A percentile compares a stretch with the other conserved stretches of the same genome.
Evolutionary conservation across 169 alveolate species (phyloP).

Genomic region (Blepharisma undulans): DNA sequence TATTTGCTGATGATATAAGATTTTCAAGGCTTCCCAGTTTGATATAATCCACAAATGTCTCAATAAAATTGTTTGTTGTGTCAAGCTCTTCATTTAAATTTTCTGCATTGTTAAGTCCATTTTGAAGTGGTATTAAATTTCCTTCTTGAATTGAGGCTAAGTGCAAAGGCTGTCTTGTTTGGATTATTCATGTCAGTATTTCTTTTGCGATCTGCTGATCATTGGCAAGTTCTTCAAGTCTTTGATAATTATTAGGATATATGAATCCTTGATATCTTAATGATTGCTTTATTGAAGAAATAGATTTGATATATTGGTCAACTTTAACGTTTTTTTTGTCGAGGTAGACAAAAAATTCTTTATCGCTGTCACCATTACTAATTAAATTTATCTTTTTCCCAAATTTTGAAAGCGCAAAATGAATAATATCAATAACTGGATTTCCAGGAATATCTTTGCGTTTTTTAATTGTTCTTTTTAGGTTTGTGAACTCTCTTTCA

Average conservation of each 20-base stretch:
- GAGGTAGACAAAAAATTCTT: no score
- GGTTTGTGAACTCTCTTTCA: not conserved
- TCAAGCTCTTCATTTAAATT: not conserved
- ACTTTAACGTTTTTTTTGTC: no score
- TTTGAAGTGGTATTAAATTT: constrained; percentile 19
- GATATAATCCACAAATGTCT: not conserved
- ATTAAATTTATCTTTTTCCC: not conserved
- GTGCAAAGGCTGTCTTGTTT: not conserved
- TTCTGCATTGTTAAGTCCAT: not conserved
- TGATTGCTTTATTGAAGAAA: no score
- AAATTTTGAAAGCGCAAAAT: not conserved
- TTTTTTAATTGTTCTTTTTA: not conserved
- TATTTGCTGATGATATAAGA: not conserved
- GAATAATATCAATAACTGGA: not conserved
- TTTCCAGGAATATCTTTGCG: not conserved
- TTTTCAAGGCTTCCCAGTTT: not conserved
- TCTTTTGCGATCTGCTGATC: not conserved
- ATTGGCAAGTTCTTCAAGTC: not conserved
- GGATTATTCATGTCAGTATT: not conserved
- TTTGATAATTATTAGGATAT: no score
- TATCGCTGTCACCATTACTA: no score
- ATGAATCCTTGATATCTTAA: no score
- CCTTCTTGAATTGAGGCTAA: constrained; percentile 27
- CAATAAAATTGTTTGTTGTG: not conserved
- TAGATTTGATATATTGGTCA: no score